A percentile compares a stretch with the other conserved stretches of the same genome.
Evolutionary conservation across 2,329 filamentous ascomycete species (phyloP).

Genomic region (Pseudogymnoascus sp.): DNA sequence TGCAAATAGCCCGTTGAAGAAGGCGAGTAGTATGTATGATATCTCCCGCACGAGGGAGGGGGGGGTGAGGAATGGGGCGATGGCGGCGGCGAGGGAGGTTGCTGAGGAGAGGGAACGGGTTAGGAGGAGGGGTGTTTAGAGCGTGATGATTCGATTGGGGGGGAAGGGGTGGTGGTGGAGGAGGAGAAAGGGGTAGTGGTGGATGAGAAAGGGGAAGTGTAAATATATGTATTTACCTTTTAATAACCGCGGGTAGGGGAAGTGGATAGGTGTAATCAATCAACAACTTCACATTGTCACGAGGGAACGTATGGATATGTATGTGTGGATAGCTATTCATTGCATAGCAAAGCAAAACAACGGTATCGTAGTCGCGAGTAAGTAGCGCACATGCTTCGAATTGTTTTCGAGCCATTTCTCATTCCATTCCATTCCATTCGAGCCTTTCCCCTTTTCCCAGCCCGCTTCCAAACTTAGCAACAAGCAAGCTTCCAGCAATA

Average conservation of each 20-base stretch:
- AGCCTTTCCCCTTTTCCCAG: not conserved
- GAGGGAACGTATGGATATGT: no score
- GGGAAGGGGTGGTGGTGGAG: no score
- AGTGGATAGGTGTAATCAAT: not conserved
- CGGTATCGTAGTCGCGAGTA: not conserved
- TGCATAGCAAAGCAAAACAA: not conserved
- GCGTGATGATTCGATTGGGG: no score
- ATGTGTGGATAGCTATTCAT: not conserved
- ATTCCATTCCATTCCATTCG: not conserved
- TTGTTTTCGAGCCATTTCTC: not conserved
- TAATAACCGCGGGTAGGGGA: not conserved
- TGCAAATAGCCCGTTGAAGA: slow-evolving; percentile 73
- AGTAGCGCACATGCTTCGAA: not conserved
- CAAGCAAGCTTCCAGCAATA: no score
- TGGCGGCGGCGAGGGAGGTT: slow-evolving; percentile 42
- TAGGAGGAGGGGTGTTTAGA: slow-evolving; percentile 14
- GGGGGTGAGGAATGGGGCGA: slow-evolving; percentile 48
- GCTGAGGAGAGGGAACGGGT: slow-evolving; percentile 23
- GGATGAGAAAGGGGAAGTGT: not conserved
- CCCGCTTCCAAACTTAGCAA: no score
- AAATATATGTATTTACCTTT: not conserved
- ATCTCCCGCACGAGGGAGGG: slow-evolving; percentile 35
- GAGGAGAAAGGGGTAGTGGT: no score
- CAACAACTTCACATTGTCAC: not conserved
- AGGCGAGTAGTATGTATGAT: slow-evolving; percentile 57